Base-by-base conservation (phyloP, 2,329 filamentous ascomycete species). In the Cercospora citrullina region DNA sequence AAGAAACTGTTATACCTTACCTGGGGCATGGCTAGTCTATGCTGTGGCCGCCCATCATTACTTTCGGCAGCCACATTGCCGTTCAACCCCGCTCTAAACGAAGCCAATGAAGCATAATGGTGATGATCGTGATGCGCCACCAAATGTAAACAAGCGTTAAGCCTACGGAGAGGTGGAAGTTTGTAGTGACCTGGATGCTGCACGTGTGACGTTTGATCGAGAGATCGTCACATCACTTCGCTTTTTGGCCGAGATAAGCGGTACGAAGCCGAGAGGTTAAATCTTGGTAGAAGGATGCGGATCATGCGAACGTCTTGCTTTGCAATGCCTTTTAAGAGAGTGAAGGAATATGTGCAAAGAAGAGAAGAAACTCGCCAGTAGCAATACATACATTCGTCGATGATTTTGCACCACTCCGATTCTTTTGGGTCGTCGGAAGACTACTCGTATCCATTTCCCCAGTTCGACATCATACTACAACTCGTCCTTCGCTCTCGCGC, bases 401-500 rank as follows among this genome's bases (percentile, higher is more conserved):
- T 26, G 12, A 7, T 8, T n/a, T n/a, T 42, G 2, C 6, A n/a
- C 36, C 36, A n/a, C 23, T 55, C n/a, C 12, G 14, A 55, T n/a
- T 16, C 5, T 28, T 26, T 7, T 1, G 23, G 5, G 28, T 36
- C 18, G 10, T 16, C 4, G 3, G 28, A 9, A 16, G 30, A 31
- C n/a, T 36, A 23, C 21, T 33, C 55, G 9, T 33, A 1, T 18
- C 23, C 55, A 23, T 36, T 36, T 16, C 30, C 8, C 8, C n/a
- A 14, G 4, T n/a, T 8, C 55, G 18, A 21, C 28, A 36, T 5
- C n/a, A 6, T 28, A 33, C 59, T 64, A 67, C 67, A 69, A 64
- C 59, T 71, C 69, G 51, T 69, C 67, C 39, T 58, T 64, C 28
- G 18, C 57, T n/a, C n/a, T 18, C n/a, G 31, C 45, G 12, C 28